Percentiles rank a stretch among this genome's conserved stretches.
Evolutionary conservation across 768 basidiomycete genomes (phyloP).

Genomic region (Mycena filopes): DNA sequence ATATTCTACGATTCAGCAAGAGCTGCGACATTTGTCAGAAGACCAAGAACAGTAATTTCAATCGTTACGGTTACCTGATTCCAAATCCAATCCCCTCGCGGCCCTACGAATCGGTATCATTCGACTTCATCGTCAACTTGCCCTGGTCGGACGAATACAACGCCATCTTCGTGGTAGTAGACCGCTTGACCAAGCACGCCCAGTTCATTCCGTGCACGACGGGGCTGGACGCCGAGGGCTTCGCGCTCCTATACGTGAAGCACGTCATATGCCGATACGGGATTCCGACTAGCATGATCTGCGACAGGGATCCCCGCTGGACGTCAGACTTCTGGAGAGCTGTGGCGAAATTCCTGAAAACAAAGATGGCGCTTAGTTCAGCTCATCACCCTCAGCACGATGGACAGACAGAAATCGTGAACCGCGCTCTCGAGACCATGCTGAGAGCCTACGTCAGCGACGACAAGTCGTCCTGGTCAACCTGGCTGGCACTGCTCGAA

Average conservation of each 20-base stretch:
- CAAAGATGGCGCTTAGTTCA: too few species aligned
- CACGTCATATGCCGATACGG: slow-evolving; percentile 11
- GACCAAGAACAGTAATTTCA: slow-evolving; percentile 1
- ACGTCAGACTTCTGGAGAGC: slow-evolving; percentile 12
- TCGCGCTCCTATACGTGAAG: background rate
- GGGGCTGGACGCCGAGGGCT: slow-evolving; percentile 1
- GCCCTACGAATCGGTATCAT: slow-evolving; percentile 35
- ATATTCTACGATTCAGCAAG: background rate
- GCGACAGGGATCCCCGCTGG: slow-evolving; percentile 26
- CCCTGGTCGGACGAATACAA: slow-evolving; percentile 31
- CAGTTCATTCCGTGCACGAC: slow-evolving; percentile 18
- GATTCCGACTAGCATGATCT: slow-evolving; percentile 4
- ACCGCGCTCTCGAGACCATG: too few species aligned
- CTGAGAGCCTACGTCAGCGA: too few species aligned
- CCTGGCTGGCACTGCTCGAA: too few species aligned
- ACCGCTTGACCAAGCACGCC: slow-evolving; percentile 11
- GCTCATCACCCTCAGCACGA: too few species aligned
- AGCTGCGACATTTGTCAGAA: slow-evolving; percentile 5
- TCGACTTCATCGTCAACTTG: slow-evolving; percentile 40
- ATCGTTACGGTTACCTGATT: slow-evolving; percentile 29
- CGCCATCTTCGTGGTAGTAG: background rate
- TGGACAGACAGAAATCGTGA: too few species aligned
- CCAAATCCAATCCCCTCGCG: background rate
- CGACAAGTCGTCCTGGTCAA: too few species aligned
- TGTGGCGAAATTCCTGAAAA: too few species aligned